These are phyloP conservation scores for Gillenia trifoliata DNA, from an alignment of 306 rosid genomes.

Conservation along the genomic window DNA sequence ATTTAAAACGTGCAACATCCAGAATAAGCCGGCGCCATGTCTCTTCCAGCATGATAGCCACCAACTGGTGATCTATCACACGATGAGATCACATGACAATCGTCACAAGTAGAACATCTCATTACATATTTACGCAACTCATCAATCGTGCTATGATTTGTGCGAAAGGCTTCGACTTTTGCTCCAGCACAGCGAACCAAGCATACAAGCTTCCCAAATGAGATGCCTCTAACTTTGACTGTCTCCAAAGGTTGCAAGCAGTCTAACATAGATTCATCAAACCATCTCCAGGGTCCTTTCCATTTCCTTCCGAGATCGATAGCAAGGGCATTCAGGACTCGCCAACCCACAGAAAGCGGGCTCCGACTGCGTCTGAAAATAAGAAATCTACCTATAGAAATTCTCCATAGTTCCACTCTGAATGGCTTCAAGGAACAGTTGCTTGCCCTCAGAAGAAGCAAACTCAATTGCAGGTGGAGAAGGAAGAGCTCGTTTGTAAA, in stretches of 20 bases:
- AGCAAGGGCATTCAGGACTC: constrained; percentile 87
- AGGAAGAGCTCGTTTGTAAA: constrained; percentile 33
- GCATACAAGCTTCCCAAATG: constrained; percentile 82
- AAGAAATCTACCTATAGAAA: constrained; percentile 68
- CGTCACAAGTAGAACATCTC: constrained; percentile 64
- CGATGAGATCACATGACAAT: constrained; percentile 77
- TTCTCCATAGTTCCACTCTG: constrained; percentile 86
- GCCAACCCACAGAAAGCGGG: constrained; percentile 95
- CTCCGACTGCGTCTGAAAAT: constrained; percentile 89
- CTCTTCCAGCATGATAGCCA: constrained; percentile 77
- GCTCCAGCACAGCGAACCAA: constrained; percentile 98
- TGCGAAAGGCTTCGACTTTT: constrained; percentile 77
- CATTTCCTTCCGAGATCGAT: constrained; percentile 95
- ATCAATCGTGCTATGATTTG: constrained; percentile 53
- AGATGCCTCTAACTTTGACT: constrained; percentile 76
- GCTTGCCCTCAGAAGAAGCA: constrained; percentile 37
- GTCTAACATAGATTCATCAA: constrained; percentile 95
- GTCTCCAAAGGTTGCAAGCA: constrained; percentile 84
- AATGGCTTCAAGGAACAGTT: constrained; percentile 67
- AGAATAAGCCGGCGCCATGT: constrained; percentile 87
- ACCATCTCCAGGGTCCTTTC: constrained; percentile 99
- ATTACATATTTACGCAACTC: constrained; percentile 62
- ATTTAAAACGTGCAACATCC: constrained; percentile 95
- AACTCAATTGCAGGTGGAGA: constrained; percentile 37
- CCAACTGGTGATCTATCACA: constrained; percentile 92